Evolutionary conservation across 2,329 filamentous ascomycete genomes (phyloP), one percentile per base, ranked within the genome.

Genomic region (Ploettnerulaceae sp.): DNA sequence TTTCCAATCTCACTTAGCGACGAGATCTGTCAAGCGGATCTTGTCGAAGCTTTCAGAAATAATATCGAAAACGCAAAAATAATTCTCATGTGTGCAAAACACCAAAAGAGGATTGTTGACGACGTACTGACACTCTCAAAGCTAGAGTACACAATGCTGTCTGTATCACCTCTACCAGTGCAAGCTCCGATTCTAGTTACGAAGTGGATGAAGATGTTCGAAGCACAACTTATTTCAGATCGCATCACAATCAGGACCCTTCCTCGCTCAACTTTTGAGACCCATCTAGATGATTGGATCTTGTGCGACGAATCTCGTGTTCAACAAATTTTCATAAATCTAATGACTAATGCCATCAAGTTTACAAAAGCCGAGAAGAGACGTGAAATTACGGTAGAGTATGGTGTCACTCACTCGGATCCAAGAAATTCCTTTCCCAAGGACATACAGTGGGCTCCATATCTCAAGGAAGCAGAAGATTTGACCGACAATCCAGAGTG

Each of bases 291-390:
- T 31, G 77, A 84, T 26, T 89, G 79, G 71, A 77, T 89, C 6
- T 66, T 74, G 15, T 67, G 89, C 24, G 87, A 93, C 61, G 81
- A 86, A 0, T 84, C 82, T 11, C 75, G 86, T 18, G 79, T 91
- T 36, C 77, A 86, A 42, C 86, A 93, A 64, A 84, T 91, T 1
- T 71, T 90, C 5, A 89, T 91, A 61, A 93, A 91, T 57, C 72
- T 93, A 2, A 77, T 87, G 12, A 87, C 85, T 3, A 91, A 91
- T 58, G 84, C 86, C 0, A 82, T 93, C 64, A 91, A 91, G 59
- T 93, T 91, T 61, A 93, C 87, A 0, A 81, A 79, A 32, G 73
- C 73, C 0, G 79, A 82, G 14, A 72, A 72, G 11, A 76, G 70
- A 7, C 75, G 81, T 5, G 76, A 77, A 33, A 73, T 80, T 28